These are phyloP conservation scores for Scedosporium minutisporum DNA, from an alignment of 2,329 filamentous ascomycete species.

Conservation along the genomic window DNA sequence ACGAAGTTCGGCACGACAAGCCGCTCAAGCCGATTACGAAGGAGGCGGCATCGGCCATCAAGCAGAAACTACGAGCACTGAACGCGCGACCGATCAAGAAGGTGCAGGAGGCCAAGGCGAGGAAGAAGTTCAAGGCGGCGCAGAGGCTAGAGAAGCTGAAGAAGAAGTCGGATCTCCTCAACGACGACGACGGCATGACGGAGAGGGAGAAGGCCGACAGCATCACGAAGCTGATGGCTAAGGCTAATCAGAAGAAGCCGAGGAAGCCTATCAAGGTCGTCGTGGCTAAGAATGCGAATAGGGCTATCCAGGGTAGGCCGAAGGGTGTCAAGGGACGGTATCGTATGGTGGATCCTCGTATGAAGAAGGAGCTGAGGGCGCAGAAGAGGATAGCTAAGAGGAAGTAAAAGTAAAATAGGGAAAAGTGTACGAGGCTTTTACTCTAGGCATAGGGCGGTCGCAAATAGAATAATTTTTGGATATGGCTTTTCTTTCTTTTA, in stretches of 20 bases:
- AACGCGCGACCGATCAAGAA: slow-evolving; percentile 99
- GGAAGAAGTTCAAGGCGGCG: slow-evolving; percentile 94
- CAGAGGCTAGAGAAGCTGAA: slow-evolving; percentile 87
- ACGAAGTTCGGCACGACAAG: slow-evolving; percentile 77
- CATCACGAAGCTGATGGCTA: slow-evolving; percentile 73
- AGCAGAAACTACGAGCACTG: slow-evolving; percentile 83
- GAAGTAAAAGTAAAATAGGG: slow-evolving; percentile 36
- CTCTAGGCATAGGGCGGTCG: neutral
- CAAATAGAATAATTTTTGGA: slow-evolving; percentile 9
- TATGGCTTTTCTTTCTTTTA: slow-evolving; percentile 8
- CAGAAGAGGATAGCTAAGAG: slow-evolving; percentile 72
- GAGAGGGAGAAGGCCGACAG: slow-evolving; percentile 91
- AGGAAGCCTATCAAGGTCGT: slow-evolving; percentile 77
- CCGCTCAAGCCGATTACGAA: slow-evolving; percentile 83
- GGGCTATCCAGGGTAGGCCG: slow-evolving; percentile 75
- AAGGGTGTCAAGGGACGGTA: slow-evolving; percentile 92
- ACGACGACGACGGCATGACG: slow-evolving; percentile 82
- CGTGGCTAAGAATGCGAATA: slow-evolving; percentile 76
- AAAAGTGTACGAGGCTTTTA: slow-evolving; percentile 7
- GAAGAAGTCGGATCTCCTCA: slow-evolving; percentile 89
- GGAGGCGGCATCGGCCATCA: slow-evolving; percentile 81
- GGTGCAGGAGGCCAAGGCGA: slow-evolving; percentile 87
- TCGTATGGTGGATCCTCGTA: slow-evolving; percentile 87
- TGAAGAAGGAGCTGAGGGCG: slow-evolving; percentile 93
- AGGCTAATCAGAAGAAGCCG: slow-evolving; percentile 77